Base-by-base conservation (phyloP, 192 early-diverging fungal genomes). In the Oehlia diaphana region DNA sequence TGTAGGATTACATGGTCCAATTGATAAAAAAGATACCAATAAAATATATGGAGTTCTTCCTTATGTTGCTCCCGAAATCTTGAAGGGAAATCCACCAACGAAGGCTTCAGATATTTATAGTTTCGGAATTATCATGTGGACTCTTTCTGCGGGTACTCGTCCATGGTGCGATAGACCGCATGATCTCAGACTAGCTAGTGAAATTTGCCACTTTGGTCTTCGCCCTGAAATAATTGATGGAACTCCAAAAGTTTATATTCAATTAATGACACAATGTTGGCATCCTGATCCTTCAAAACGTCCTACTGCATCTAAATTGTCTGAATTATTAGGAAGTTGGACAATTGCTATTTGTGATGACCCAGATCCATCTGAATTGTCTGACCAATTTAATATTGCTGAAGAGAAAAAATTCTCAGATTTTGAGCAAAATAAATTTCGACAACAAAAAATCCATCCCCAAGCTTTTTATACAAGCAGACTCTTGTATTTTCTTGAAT, bases 71-170 rank as follows among this genome's bases (percentile, higher is more conserved):
- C 84, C 84, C 13, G 84, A 85, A 53, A 58, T 81, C 4, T 69
- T 78, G n/a, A 44, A 74, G 49, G 80, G 77, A 37, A 0, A 13
- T 23, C 8, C 6, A 6, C 26, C 6, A 21, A 66, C 63, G 6
- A 61, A 42, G 37, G 75, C 63, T 10, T 42, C 62, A 12, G 84
- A 87, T 58, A 80, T 87, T 21, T 87, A 85, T 79, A 81, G 81
- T 83, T 78, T 87, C 0, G 83, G 86, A 3, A 80, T 87, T 21
- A 81, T 87, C 9, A 83, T 87, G 79, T 87, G 83, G 83, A 79
- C 83, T 39, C 79, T 87, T 9, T 80, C 86, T 3, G 78, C 80
- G 2, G 80, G 86, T 19, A 58, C 75, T 7, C 79, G 79, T 37
- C 86, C 86, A 2, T 83, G 82, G 65, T 68, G 23, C 28, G 53